Conservation (phyloP, 208 protist species). For the Leishmania turanica region DNA sequence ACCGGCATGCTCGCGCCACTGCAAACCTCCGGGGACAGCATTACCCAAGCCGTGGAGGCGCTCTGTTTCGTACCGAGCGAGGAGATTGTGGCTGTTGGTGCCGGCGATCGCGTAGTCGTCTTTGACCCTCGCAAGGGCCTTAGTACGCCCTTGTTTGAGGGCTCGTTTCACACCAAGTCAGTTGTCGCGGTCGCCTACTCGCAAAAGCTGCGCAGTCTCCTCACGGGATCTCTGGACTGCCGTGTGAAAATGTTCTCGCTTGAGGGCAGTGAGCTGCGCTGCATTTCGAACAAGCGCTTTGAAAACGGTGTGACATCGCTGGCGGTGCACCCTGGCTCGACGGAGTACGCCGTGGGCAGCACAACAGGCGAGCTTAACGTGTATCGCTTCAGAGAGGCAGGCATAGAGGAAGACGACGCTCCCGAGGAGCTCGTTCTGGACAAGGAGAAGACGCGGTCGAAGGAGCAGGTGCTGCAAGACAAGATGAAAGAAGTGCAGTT, state of each 20-base stretch:
- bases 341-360: constrained; percentile 73
- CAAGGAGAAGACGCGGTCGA: constrained; percentile 30
- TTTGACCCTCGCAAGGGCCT: constrained; percentile 82
- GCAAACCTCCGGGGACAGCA: constrained; percentile 39
- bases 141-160: constrained; percentile 39
- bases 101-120: constrained; percentile 61
- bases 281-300: constrained; percentile 69
- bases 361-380: constrained; percentile 69
- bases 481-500: constrained; percentile 70
- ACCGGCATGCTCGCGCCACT: constrained; percentile 53
- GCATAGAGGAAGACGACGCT: constrained; percentile 29
- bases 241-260: constrained; percentile 85
- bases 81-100: constrained; percentile 45
- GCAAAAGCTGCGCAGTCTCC: constrained; percentile 54
- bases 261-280: constrained; percentile 44
- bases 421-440: constrained; percentile 16
- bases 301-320: constrained; percentile 60
- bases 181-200: constrained; percentile 74
- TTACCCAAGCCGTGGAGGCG: constrained; percentile 57
- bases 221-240: constrained; percentile 77
- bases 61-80: constrained; percentile 46
- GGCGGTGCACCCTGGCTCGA: constrained; percentile 65
- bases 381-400: constrained; percentile 54
- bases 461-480: constrained; percentile 40
- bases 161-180: constrained; percentile 83